Conservation (phyloP, 2,329 filamentous ascomycete genomes). For the Diaporthe sp. region DNA sequence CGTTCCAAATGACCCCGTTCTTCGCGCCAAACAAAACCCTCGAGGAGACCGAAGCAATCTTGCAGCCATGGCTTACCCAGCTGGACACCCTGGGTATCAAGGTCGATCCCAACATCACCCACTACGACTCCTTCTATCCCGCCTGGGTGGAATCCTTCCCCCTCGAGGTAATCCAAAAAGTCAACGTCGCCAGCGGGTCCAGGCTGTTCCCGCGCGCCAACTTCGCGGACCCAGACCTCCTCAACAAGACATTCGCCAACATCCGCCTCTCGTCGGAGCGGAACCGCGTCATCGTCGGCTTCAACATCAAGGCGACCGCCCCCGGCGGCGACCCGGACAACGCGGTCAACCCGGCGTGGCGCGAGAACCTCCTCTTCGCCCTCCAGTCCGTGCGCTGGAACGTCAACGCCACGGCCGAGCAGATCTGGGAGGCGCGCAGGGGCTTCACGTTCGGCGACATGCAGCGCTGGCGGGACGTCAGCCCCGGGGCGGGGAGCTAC, state of each 20-base stretch:
- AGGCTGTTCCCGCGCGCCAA: conserved; percentile 54
- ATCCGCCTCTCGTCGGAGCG: conserved; percentile 15
- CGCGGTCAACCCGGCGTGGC: conserved; percentile 65
- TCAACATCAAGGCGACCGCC: conserved; percentile 31
- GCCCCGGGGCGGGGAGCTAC: conserved; percentile 49
- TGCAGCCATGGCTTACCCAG: conserved; percentile 8
- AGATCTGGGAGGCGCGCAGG: conserved; percentile 44
- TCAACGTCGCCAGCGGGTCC: conserved; percentile 46
- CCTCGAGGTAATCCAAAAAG: conserved; percentile 31
- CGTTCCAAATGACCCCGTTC: conserved; percentile 17
- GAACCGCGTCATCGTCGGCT: conserved; percentile 1
- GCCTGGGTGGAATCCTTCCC: conserved; percentile 49
- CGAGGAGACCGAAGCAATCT: background rate
- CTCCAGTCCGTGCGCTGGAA: conserved; percentile 48
- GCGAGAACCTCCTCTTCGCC: conserved; percentile 56
- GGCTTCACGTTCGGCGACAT: conserved; percentile 47
- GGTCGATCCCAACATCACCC: conserved; percentile 47
- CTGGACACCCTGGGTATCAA: conserved; percentile 46
- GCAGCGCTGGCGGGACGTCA: conserved; percentile 47
- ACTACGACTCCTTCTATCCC: conserved; percentile 48
- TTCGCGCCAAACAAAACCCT: conserved; percentile 30
- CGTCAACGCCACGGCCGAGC: conserved; percentile 6
- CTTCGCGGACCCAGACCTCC: conserved; percentile 47
- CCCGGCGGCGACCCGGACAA: conserved; percentile 50
- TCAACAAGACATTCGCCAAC: conserved; percentile 51